Evolutionary conservation across 1,139 yeast species (phyloP).

Genomic region (Scheffersomyces titani): DNA sequence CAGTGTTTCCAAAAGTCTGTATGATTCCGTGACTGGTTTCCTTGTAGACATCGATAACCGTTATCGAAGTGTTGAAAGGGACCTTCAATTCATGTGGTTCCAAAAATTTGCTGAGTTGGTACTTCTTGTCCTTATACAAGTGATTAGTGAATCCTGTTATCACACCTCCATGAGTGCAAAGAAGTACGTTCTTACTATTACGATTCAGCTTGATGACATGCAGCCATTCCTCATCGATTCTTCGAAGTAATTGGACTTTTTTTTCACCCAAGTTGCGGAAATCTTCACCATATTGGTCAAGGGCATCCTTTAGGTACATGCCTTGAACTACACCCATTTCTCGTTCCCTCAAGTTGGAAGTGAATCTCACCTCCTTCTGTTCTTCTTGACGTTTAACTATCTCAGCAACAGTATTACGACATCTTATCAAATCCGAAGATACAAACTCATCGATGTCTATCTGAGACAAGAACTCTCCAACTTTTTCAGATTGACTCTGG

Average conservation of each 20-base stretch:
- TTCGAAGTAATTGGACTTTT: slow-evolving; percentile 40
- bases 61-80: slow-evolving; percentile 73
- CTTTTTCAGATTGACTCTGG: slow-evolving; percentile 50
- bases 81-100: slow-evolving; percentile 51
- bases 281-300: slow-evolving; percentile 37
- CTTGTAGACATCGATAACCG: slow-evolving; percentile 57
- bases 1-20: slow-evolving; percentile 58
- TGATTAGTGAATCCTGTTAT: slow-evolving; percentile 61
- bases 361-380: slow-evolving; percentile 17
- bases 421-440: slow-evolving; percentile 63
- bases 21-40: slow-evolving; percentile 41
- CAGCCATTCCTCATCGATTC: slow-evolving; percentile 56
- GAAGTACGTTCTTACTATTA: slow-evolving; percentile 49
- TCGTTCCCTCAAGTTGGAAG: slow-evolving; percentile 65
- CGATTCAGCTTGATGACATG: slow-evolving; percentile 40
- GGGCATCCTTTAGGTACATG: slow-evolving; percentile 67
- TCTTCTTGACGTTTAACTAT: slow-evolving; percentile 33
- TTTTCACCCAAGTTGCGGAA: slow-evolving; percentile 48
- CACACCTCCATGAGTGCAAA: slow-evolving; percentile 89
- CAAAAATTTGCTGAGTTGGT: slow-evolving; percentile 36
- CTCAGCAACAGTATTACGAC: slow-evolving; percentile 53
- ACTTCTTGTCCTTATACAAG: slow-evolving; percentile 38
- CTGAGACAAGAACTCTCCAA: slow-evolving; percentile 42
- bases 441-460: slow-evolving; percentile 52
- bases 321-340: slow-evolving; percentile 82